Base-by-base conservation (phyloP, 768 basidiomycete genomes). In the Pleurotus cornucopiae region DNA sequence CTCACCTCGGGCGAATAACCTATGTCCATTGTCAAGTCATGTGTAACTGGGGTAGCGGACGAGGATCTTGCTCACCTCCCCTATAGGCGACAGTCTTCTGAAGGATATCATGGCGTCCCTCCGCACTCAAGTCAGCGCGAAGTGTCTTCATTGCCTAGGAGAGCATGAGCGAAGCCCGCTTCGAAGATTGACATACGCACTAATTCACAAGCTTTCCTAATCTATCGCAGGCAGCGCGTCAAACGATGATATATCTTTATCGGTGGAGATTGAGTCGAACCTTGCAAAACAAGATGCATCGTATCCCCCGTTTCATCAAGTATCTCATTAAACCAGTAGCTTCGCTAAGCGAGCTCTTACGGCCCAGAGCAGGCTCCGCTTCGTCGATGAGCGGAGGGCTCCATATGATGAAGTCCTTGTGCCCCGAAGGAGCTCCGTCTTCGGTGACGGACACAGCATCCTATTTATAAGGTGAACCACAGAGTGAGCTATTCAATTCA, bases 231-330 rank as follows among this genome's bases (percentile, higher is more conserved):
- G 30, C 11, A 34, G 9, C 30, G 30, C 30, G 30, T 34, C 30
- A 34, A 34, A 34, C 7, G 30, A 34, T 34, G 30, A 7, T 11
- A 34, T 34, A 34, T 34, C 9, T 34, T 34, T 11, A 34, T 34
- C 30, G 30, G 21, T 46, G 11, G 9, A 11, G 30, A 39, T 14
- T 49, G 60, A 61, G 13, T 34, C 30, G 9, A 51, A 87, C 91
- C 75, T 90, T 89, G 75, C 91, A 94, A 66, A 95, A 96, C n/a
- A 96, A 70, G 58, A 96, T 94, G 4, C 87, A 84, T 30, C 91
- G 76, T 26, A 94, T 68, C 2, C 93, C 93, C 2, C 81, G 77
- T 57, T 85, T 85, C 89, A 96, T 91, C 49, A 95, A 70, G 66
- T 82, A 91, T 46, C 81, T 75, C 85, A 94, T 91, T 45, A 95